phyloP scores from a whole-genome alignment of 192 early-diverging fungal genomes.

The Podila horticola region DNA sequence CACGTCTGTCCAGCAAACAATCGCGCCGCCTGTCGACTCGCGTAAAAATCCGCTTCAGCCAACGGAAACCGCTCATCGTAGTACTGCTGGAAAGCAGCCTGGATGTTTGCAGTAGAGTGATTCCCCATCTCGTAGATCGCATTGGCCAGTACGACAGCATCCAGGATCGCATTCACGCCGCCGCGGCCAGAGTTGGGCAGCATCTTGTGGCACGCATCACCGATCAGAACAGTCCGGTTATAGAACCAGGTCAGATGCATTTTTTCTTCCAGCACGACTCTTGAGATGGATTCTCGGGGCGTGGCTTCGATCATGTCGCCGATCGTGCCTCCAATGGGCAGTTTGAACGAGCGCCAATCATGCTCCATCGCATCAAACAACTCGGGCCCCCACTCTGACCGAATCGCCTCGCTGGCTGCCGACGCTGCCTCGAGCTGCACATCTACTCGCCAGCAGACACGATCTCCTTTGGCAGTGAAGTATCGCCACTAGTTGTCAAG shows the following conservation, averaged over 20 bases:
- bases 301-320: conserved; percentile 9
- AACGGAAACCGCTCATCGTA: conserved; percentile 8
- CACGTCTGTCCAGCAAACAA: too few species aligned
- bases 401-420: neutral
- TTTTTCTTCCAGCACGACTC: conserved; percentile 20
- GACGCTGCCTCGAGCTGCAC: conserved; percentile 1
- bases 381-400: conserved; percentile 11
- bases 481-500: conserved; percentile 6
- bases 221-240: conserved; percentile 10
- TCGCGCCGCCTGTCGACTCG: neutral
- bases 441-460: conserved; percentile 11
- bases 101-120: conserved; percentile 5
- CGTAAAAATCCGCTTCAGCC: conserved; percentile 5
- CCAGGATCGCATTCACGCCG: conserved; percentile 12
- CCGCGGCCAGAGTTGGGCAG: conserved; percentile 18
- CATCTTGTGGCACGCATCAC: conserved; percentile 14
- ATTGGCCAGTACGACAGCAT: conserved; percentile 18
- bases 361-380: neutral
- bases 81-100: conserved; percentile 17
- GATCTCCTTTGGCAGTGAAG: neutral
- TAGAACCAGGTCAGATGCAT: conserved; percentile 12
- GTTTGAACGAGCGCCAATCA: conserved; percentile 1
- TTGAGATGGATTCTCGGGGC: conserved; percentile 1
- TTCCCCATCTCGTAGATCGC: conserved; percentile 18
- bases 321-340: neutral